Evolutionary conservation across 2,329 filamentous ascomycete genomes (phyloP).

Genomic region (Pseudogymnoascus pannorum): DNA sequence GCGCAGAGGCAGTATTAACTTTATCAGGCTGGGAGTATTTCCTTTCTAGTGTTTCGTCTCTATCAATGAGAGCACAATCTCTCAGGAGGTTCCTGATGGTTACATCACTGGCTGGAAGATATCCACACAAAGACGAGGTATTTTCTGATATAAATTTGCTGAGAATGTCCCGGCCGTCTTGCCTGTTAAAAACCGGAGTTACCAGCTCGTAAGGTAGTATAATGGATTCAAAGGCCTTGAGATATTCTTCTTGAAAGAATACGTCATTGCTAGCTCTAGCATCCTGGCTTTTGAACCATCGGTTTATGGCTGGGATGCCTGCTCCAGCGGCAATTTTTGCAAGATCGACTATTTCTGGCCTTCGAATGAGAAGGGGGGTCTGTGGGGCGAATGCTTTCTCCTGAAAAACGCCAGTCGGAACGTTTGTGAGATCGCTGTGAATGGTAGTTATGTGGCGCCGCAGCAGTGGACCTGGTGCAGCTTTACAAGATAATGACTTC

Average conservation of each 20-base stretch:
- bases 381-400: conserved; percentile 44
- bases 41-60: neutral
- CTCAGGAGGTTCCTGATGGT: conserved; percentile 7
- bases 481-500: neutral
- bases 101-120: conserved; percentile 22
- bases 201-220: conserved; percentile 54
- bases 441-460: conserved; percentile 4
- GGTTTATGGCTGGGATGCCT: conserved; percentile 43
- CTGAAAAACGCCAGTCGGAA: conserved; percentile 41
- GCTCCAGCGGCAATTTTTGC: conserved; percentile 30
- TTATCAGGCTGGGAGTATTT: too few species aligned
- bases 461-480: neutral
- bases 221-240: conserved; percentile 35
- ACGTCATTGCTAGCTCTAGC: neutral
- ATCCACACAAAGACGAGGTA: neutral
- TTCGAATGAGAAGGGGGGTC: conserved; percentile 44
- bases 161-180: neutral
- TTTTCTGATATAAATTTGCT: neutral
- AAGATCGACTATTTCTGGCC: neutral
- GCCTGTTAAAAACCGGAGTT: conserved; percentile 9
- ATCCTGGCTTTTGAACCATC: conserved; percentile 47
- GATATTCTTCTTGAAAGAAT: conserved; percentile 27
- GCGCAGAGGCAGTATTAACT: neutral
- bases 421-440: conserved; percentile 13
- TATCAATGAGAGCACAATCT: neutral